A percentile compares a stretch with the other conserved stretches of the same genome.
phyloP scores from a whole-genome alignment of 805 yeast species.

The Komagataella mondaviorum region DNA sequence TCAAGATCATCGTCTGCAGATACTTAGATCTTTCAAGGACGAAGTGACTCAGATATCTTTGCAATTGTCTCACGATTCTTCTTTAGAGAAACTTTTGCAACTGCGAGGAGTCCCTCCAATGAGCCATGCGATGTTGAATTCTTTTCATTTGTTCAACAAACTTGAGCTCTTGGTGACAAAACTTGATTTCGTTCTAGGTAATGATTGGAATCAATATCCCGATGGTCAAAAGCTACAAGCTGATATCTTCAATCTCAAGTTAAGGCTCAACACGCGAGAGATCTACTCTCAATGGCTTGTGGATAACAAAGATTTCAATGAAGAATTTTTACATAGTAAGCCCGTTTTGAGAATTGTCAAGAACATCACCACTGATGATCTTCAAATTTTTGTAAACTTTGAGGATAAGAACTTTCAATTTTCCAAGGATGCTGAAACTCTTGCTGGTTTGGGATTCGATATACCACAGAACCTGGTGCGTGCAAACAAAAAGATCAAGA shows the following conservation, averaged over 20 bases:
- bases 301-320: constrained; percentile 4
- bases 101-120: constrained; percentile 32
- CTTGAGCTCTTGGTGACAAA: constrained; percentile 26
- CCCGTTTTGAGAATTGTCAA: not conserved
- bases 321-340: not conserved
- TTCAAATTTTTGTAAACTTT: constrained; percentile 33
- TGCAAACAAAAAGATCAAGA: constrained; percentile 33
- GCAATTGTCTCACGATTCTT: not conserved
- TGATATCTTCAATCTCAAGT: constrained; percentile 31
- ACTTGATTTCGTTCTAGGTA: constrained; percentile 39
- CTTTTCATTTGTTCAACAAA: constrained; percentile 32
- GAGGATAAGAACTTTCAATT: constrained; percentile 26
- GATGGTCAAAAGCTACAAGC: constrained; percentile 53
- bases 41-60: constrained; percentile 20
- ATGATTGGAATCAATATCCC: constrained; percentile 45
- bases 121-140: constrained; percentile 36
- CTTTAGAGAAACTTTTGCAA: not conserved
- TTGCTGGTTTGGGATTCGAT: constrained; percentile 35
- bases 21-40: constrained; percentile 31
- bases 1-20: constrained; percentile 41
- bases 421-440: constrained; percentile 39
- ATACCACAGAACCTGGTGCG: constrained; percentile 40
- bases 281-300: constrained; percentile 37
- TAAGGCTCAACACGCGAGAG: constrained; percentile 27
- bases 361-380: not conserved